phyloP scores from a whole-genome alignment of 2,329 filamentous ascomycete genomes.

The Lithohypha guttulata region DNA sequence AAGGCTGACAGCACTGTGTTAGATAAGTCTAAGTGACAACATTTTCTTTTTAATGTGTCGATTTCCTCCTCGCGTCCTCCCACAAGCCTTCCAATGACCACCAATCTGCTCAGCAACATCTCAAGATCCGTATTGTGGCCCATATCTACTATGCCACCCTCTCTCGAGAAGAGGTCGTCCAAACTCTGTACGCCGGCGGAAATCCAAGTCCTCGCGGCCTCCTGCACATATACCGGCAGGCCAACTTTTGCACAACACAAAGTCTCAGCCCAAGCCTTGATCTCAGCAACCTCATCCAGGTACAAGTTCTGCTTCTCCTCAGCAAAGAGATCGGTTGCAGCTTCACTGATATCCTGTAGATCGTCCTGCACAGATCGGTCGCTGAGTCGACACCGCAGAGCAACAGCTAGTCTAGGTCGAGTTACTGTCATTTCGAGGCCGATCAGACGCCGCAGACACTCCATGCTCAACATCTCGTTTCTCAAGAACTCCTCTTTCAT shows the following conservation, averaged over 20 bases:
- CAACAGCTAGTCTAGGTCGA: neutral
- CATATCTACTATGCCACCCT: neutral
- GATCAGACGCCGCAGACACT: conserved; percentile 18
- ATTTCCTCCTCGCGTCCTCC: neutral
- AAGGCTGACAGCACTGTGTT: neutral
- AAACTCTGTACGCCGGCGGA: conserved; percentile 34
- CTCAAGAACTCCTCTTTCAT: conserved; percentile 26
- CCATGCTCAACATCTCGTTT: conserved; percentile 26
- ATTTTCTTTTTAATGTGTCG: neutral
- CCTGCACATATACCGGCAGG: conserved; percentile 7
- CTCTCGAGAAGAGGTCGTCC: neutral
- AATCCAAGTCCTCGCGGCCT: conserved; percentile 37
- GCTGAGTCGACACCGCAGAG: neutral
- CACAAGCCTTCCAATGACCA: neutral
- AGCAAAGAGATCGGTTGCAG: conserved; percentile 59
- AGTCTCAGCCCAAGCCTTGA: conserved; percentile 53
- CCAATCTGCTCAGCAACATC: neutral
- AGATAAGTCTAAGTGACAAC: neutral
- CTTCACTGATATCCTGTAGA: neutral
- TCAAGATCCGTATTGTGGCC: neutral
- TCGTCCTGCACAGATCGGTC: neutral
- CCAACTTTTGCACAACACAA: conserved; percentile 26
- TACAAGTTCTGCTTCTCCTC: conserved; percentile 94
- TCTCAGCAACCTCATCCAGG: conserved; percentile 68
- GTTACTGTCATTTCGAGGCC: neutral